Evolutionary conservation across 75 land plant species (phyloP), one percentile per base, ranked within the genome.

Genomic region (Isoetes taiwanensis): DNA sequence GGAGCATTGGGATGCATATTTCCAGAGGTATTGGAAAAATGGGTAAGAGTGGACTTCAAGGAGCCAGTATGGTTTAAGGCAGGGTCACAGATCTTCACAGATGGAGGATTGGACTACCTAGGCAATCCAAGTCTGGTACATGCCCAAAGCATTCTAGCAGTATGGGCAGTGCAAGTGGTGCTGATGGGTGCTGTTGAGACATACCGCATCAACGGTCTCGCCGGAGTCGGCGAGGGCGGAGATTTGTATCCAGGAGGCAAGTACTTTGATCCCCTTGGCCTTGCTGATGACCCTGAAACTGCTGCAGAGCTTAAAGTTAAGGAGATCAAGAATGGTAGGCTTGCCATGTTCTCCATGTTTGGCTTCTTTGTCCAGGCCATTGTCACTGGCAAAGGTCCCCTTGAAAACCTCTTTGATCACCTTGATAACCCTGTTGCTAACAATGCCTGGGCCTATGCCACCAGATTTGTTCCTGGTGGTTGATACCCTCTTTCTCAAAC

Each of bases 11-110:
- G 94, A 9, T 87, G 94, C 84, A 71, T 87, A 28, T 80, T 87
- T 27, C 95, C 95, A 12, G 95, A 88, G 64, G 82, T 81, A 11
- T 69, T 82, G 12, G 72, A 78, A 61, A 88, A 81, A 33, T 88
- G 78, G 80, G 55, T 79, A 50, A 67, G 50, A 24, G 89, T 84
- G 42, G 82, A 80, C 61, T 79, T 88, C 73, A 88, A 88, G 69
- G 95, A 88, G 74, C 77, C 84, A 16, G 85, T 88, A 3, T 88
- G 95, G 95, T 88, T 88, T 80, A 88, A 84, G 65, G 95, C 95
- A 0, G 95, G 95, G n/a, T 78, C 95, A 2, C 95, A 88, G 57
- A 88, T 88, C 57, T 88, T 88, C 80, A 66, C 78, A 0, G 95
- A 88, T 19, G 95, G 95, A 14, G 95, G 95, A 0, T 76, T 88